phyloP scores from a whole-genome alignment of 257 asterid genomes.

The Solanum pimpinellifolium region DNA sequence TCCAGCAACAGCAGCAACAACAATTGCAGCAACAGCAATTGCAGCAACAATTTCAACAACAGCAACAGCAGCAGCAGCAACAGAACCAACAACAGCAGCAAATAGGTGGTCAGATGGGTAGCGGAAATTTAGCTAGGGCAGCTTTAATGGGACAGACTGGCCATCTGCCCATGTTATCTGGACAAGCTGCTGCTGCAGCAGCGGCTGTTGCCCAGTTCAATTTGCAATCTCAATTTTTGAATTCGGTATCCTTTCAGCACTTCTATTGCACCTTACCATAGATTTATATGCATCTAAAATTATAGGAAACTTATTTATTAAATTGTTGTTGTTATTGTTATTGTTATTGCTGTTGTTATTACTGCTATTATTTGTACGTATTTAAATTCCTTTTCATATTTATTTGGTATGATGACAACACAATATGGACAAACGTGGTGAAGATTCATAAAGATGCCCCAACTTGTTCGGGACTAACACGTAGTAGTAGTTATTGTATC shows the following conservation, averaged over 20 bases:
- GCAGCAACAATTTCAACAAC: conserved; percentile 24
- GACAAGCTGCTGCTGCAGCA: conserved; percentile 46
- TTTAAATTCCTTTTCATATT: neutral
- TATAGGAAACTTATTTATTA: neutral
- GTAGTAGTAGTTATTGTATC: neutral
- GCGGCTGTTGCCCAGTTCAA: conserved; percentile 58
- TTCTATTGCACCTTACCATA: neutral
- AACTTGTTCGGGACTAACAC: neutral
- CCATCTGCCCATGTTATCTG: conserved; percentile 64
- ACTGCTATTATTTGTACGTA: neutral
- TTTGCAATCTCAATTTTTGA: conserved; percentile 58
- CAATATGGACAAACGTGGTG: neutral
- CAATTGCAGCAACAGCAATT: conserved; percentile 28
- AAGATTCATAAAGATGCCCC: neutral
- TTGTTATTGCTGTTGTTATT: neutral
- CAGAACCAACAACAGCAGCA: conserved; percentile 30
- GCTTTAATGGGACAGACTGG: conserved; percentile 75
- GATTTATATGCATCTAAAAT: neutral
- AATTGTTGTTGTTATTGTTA: neutral
- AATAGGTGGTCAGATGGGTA: conserved; percentile 33
- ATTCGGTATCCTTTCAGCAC: conserved; percentile 39
- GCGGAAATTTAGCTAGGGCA: conserved; percentile 53
- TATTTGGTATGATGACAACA: neutral
- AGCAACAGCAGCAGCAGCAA: conserved; percentile 19
- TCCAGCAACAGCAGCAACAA: conserved; percentile 19